Base-by-base conservation (phyloP, 495 filamentous ascomycete genomes). In the Saxispiralis lemnorum region DNA sequence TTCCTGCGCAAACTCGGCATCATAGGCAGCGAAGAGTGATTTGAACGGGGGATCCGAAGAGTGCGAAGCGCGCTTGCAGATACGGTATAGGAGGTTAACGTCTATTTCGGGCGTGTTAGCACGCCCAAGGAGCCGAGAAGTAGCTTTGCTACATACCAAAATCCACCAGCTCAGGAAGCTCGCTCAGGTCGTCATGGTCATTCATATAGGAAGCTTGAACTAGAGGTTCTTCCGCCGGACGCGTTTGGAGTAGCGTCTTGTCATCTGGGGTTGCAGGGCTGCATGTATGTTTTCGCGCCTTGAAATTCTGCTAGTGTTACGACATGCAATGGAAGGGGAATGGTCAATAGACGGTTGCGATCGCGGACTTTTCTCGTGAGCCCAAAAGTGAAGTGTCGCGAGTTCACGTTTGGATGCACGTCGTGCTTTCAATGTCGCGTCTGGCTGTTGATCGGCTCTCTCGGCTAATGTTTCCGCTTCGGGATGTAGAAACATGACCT, bases 21-120 rank as follows among this genome's bases (percentile, higher is more conserved):
- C 78, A 53, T 89, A 89, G 30, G 83, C 81, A 14, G 69, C 65
- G 61, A 87, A 93, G 20, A 93, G 69, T 15, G 83, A 81, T 59
- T 78, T 75, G 51, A 79, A 86, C 2, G 83, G 80, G 11, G 70
- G 70, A 24, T 77, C 71, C 1, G 75, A 71, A 19, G 81, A 66
- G 18, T 64, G 59, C 63, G 86, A 75, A 17, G 81, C 85, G 59
- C 67, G 66, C 41, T 62, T 67, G 60, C 88, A 73, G 53, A 93
- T 83, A 36, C 80, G 68, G 59, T 81, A 78, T 47, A 93, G 67
- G 44, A 87, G 68, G 41, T 69, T 70, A 57, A 93, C 76, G 69
- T 92, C 85, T 92, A 33, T 4, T 28, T 28, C 5, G 7, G 7
- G 17, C 17, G 28, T 39, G 14, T 24, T 16, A 31, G 37, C 17